These are phyloP conservation scores for Salix exigua DNA, from an alignment of 345 rosid genomes.

Conservation along the genomic window DNA sequence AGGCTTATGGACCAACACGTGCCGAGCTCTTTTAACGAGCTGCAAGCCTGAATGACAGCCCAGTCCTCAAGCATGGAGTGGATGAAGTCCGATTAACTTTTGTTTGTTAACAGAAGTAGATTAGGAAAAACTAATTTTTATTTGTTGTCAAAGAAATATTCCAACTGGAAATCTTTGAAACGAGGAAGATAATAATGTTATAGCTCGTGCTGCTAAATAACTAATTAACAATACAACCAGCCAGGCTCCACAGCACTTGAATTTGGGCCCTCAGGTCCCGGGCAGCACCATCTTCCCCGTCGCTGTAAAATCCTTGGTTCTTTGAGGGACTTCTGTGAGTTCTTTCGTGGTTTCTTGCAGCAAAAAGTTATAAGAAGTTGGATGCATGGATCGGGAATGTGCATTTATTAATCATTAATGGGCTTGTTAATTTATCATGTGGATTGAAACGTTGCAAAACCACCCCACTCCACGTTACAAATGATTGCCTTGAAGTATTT, in stretches of 20 bases:
- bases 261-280: not conserved
- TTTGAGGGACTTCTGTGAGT: no score
- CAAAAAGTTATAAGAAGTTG: not conserved
- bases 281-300: not conserved
- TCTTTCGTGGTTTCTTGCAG: not conserved
- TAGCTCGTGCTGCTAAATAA: no score
- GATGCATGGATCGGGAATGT: not conserved
- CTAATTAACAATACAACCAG: no score
- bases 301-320: not conserved
- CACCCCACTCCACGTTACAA: not conserved
- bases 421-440: not conserved
- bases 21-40: not conserved
- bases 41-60: not conserved
- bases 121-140: no score
- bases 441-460: not conserved
- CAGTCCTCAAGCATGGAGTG: not conserved
- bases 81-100: no score
- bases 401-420: not conserved
- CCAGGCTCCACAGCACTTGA: not conserved
- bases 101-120: no score
- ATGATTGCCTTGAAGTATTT: no score
- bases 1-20: not conserved
- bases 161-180: no score
- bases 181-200: no score
- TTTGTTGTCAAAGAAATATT: no score